Evolutionary conservation across 2,329 filamentous ascomycete species (phyloP).

Genomic region (Fusarium oxysporum): DNA sequence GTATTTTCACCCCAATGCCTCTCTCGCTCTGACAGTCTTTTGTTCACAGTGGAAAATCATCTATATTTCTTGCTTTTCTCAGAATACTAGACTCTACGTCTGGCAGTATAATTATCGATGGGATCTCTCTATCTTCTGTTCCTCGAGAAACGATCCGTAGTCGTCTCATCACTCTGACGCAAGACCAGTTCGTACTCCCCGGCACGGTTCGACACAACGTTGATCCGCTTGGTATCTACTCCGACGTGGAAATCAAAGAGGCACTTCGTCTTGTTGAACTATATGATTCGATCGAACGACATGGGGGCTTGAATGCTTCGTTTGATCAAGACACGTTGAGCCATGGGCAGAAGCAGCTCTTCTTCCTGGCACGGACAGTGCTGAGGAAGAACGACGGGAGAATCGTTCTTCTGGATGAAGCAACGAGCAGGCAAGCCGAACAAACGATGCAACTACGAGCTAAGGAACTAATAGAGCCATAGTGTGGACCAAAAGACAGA

Average conservation of each 20-base stretch:
- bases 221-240: constrained; percentile 52
- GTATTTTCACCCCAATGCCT: not conserved
- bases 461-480: constrained; percentile 4
- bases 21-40: not conserved
- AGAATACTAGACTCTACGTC: constrained; percentile 58
- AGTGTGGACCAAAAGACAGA: constrained; percentile 52
- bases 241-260: constrained; percentile 52
- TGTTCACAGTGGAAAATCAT: constrained; percentile 61
- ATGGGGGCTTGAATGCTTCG: constrained; percentile 53
- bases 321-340: constrained; percentile 53
- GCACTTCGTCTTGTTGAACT: constrained; percentile 59
- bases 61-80: constrained; percentile 60
- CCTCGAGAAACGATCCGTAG: constrained; percentile 57
- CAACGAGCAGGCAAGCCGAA: constrained; percentile 47
- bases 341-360: constrained; percentile 63
- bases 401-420: constrained; percentile 61
- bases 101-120: constrained; percentile 58
- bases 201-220: constrained; percentile 61
- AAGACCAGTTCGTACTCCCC: constrained; percentile 62
- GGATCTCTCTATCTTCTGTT: constrained; percentile 54
- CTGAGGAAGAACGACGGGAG: constrained; percentile 52
- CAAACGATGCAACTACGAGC: too few species aligned
- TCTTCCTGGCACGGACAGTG: constrained; percentile 61
- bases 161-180: constrained; percentile 59
- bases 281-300: constrained; percentile 52